phyloP scores from a whole-genome alignment of 148 eudicot species.

The Beta vulgaris region DNA sequence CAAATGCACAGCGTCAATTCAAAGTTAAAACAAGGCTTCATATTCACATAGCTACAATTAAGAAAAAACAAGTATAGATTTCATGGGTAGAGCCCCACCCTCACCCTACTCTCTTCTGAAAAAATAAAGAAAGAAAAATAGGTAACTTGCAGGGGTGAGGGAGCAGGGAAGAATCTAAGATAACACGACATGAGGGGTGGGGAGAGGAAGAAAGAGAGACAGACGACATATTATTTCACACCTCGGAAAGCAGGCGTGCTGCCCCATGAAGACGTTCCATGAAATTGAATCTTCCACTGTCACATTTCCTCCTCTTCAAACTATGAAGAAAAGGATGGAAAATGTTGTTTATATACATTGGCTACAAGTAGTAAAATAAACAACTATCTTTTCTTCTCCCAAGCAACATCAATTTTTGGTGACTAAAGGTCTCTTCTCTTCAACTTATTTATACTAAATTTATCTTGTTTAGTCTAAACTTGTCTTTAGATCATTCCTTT shows the following conservation, averaged over 20 bases:
- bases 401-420: not conserved
- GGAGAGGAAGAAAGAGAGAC: not conserved
- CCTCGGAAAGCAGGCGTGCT: slow-evolving; percentile 82
- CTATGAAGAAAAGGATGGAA: slow-evolving; percentile 32
- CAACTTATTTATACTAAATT: too few relatives aligned
- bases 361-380: not conserved
- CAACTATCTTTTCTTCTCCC: not conserved
- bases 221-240: slow-evolving; percentile 14
- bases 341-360: not conserved
- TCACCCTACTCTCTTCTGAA: too few relatives aligned
- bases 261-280: slow-evolving; percentile 79
- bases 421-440: not conserved
- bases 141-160: not conserved
- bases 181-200: not conserved
- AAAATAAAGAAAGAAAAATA: too few relatives aligned
- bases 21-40: too few relatives aligned
- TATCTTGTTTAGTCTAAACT: too few relatives aligned
- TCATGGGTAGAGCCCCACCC: too few relatives aligned
- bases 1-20: not conserved
- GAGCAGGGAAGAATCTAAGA: not conserved
- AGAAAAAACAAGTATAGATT: too few relatives aligned
- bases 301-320: slow-evolving; percentile 65
- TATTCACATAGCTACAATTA: too few relatives aligned
- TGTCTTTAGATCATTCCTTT: not conserved
- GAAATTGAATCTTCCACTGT: slow-evolving; percentile 56